Evolutionary conservation across 164 flowering plant genomes (phyloP).

Genomic region (Litsea cubeba): DNA sequence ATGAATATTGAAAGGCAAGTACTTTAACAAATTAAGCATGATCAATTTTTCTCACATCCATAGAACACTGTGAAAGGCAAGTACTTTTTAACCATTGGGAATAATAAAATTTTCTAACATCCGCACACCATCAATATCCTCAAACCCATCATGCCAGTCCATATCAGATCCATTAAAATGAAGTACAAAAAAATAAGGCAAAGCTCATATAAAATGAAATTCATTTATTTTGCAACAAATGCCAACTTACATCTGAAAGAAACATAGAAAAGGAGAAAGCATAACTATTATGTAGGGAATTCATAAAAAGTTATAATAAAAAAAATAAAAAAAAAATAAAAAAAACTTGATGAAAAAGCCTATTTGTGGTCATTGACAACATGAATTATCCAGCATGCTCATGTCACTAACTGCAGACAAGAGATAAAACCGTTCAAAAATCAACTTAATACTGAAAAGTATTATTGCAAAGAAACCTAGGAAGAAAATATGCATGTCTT

Average conservation of each 20-base stretch:
- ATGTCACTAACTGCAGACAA: background rate
- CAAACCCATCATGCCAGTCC: background rate
- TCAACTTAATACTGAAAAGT: background rate
- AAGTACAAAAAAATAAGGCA: no score
- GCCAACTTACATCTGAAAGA: background rate
- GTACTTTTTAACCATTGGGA: background rate
- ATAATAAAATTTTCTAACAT: background rate
- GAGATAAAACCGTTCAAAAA: no score
- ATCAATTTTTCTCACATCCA: background rate
- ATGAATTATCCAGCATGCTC: background rate
- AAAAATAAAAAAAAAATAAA: no score
- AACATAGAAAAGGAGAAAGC: background rate
- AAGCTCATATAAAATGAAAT: no score
- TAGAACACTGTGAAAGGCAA: background rate
- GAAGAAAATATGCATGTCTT: no score
- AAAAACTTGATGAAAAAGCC: background rate
- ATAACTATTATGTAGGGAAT: background rate
- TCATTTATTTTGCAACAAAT: background rate
- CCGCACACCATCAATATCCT: background rate
- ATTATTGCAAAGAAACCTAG: background rate
- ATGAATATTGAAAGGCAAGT: slow-evolving; percentile 1
- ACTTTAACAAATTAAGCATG: background rate
- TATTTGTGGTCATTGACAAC: background rate
- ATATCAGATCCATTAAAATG: no score
- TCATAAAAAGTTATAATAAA: no score